A percentile compares a stretch with the other conserved stretches of the same genome.
These are phyloP conservation scores for Neonectria coccinea DNA, from an alignment of 2,329 filamentous ascomycete species.

Conservation along the genomic window DNA sequence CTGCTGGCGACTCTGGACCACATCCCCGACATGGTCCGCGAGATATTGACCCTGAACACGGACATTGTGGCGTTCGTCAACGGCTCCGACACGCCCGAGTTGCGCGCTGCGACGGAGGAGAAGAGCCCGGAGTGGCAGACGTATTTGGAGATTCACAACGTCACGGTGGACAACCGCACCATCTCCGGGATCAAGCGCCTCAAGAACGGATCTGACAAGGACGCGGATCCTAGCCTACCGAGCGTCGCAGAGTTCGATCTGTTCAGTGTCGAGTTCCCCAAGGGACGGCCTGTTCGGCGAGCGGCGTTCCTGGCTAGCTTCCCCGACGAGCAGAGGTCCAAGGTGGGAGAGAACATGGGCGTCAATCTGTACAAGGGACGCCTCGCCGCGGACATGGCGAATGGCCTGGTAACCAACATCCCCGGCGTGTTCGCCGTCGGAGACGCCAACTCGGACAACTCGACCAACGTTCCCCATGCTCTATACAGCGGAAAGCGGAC, in stretches of 20 bases:
- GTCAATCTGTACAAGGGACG: constrained; percentile 58
- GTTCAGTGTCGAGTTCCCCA: constrained; percentile 65
- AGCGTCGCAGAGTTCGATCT: constrained; percentile 63
- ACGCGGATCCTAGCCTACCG: constrained; percentile 56
- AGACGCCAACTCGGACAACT: constrained; percentile 69
- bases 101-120: constrained; percentile 53
- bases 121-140: constrained; percentile 60
- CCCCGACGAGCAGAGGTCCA: constrained; percentile 59
- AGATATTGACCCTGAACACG: constrained; percentile 65
- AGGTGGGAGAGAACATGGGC: constrained; percentile 60
- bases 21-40: constrained; percentile 59
- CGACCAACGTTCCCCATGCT: constrained; percentile 71
- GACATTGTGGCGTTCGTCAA: constrained; percentile 70
- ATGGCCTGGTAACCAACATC: constrained; percentile 64
- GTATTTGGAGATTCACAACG: constrained; percentile 62
- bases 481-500: constrained; percentile 69
- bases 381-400: constrained; percentile 55
- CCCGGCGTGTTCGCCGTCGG: constrained; percentile 68
- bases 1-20: constrained; percentile 61
- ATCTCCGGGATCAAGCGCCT: constrained; percentile 63
- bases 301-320: constrained; percentile 66
- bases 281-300: constrained; percentile 58
- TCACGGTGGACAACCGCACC: constrained; percentile 67
- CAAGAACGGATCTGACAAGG: constrained; percentile 51
- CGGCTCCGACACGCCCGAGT: constrained; percentile 64